These are phyloP conservation scores for Coemansia interrupta DNA, from an alignment of 192 early-diverging fungal genomes.

Conservation along the genomic window DNA sequence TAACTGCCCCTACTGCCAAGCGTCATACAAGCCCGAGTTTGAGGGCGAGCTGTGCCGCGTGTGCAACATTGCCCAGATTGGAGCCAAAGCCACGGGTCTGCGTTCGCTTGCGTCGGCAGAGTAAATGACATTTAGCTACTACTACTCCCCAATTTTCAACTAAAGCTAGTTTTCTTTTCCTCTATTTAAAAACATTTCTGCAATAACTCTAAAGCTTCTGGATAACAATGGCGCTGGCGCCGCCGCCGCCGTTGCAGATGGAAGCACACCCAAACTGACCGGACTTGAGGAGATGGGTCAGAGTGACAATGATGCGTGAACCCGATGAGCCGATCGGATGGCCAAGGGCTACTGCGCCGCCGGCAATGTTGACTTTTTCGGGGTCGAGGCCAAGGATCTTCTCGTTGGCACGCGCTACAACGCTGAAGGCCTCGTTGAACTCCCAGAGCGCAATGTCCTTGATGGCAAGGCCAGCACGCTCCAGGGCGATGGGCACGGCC, in stretches of 20 bases:
- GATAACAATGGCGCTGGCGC: slow-evolving; percentile 67
- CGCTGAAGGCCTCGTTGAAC: slow-evolving; percentile 97
- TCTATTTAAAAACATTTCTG: not conserved
- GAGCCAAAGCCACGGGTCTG: slow-evolving; percentile 71
- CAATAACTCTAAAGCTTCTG: slow-evolving; percentile 45
- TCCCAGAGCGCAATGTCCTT: slow-evolving; percentile 92
- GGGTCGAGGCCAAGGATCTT: slow-evolving; percentile 74
- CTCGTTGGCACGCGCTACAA: slow-evolving; percentile 88
- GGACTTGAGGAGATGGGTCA: slow-evolving; percentile 75
- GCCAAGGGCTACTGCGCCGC: slow-evolving; percentile 77
- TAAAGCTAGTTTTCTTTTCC: not conserved
- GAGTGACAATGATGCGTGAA: slow-evolving; percentile 76
- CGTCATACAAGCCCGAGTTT: slow-evolving; percentile 82
- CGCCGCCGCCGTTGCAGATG: slow-evolving; percentile 84
- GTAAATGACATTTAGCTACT: not conserved
- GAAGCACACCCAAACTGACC: slow-evolving; percentile 77
- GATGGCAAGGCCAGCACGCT: slow-evolving; percentile 74
- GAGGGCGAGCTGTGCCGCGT: slow-evolving; percentile 74
- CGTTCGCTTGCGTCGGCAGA: slow-evolving; percentile 38
- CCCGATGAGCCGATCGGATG: slow-evolving; percentile 84
- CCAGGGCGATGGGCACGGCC: slow-evolving; percentile 88
- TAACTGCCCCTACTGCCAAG: slow-evolving; percentile 84
- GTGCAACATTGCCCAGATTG: slow-evolving; percentile 84
- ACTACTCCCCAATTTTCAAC: too few species aligned
- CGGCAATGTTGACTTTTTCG: slow-evolving; percentile 71